Conservation (phyloP, 129 eudicot species). For the Arctium minus region DNA sequence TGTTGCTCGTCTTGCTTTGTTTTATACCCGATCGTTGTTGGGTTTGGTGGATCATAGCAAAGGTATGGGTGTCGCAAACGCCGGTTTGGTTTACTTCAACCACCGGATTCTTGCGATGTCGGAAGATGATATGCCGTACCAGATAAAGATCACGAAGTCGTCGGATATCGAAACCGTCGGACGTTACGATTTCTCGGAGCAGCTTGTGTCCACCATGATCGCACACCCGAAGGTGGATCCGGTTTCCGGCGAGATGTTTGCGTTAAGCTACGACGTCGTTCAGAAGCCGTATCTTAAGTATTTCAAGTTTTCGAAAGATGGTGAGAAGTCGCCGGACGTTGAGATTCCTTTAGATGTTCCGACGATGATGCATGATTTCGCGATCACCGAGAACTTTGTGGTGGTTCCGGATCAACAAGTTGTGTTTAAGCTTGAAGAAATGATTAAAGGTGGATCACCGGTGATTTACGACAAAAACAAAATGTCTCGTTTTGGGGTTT, state of each 20-base stretch:
- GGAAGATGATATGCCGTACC: constrained; percentile 57
- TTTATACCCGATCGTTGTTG: constrained; percentile 47
- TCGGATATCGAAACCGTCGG: constrained; percentile 48
- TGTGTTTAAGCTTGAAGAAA: constrained; percentile 48
- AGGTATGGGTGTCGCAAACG: constrained; percentile 63
- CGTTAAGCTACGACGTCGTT: constrained; percentile 47
- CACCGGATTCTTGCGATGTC: constrained; percentile 58
- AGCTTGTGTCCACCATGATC: constrained; percentile 45
- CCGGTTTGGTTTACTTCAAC: constrained; percentile 51
- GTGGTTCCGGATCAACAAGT: constrained; percentile 62
- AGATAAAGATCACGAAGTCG: constrained; percentile 32
- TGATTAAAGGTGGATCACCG: constrained; percentile 59
- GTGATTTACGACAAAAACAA: constrained; percentile 45
- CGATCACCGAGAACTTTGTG: constrained; percentile 51
- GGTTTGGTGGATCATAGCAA: constrained; percentile 47
- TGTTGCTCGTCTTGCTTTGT: constrained; percentile 40
- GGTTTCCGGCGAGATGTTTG: constrained; percentile 43
- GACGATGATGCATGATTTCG: constrained; percentile 67
- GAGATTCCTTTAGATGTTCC: constrained; percentile 45
- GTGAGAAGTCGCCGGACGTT: constrained; percentile 42
- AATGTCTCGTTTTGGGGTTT: constrained; percentile 46
- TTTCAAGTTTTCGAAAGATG: constrained; percentile 37
- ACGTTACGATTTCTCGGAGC: constrained; percentile 40
- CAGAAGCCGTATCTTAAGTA: constrained; percentile 52
- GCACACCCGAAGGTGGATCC: constrained; percentile 64